Conservation (phyloP, 306 rosid genomes). For the Gastrolobium villosum region DNA sequence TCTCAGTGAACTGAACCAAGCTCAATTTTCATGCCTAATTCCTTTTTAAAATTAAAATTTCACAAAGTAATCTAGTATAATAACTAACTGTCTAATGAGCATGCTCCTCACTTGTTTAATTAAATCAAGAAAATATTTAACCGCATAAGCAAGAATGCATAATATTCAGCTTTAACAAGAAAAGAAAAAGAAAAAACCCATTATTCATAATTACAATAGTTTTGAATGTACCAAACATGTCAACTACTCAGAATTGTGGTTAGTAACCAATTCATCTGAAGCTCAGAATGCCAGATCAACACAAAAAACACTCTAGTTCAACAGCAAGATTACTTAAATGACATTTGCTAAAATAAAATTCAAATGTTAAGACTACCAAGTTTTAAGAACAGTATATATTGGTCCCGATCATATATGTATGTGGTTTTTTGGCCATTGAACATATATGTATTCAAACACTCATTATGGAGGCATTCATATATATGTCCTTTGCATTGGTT, state of each 20-base stretch:
- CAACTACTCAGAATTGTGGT: neutral
- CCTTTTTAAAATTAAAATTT: too few species aligned
- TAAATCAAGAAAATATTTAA: too few species aligned
- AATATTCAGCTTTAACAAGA: too few species aligned
- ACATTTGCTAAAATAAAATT: constrained; percentile 3
- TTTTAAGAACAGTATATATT: neutral
- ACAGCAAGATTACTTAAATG: constrained; percentile 14
- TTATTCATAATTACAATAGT: neutral
- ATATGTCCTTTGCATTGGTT: neutral
- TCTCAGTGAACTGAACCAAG: neutral
- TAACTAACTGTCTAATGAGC: too few species aligned
- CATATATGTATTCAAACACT: constrained; percentile 2
- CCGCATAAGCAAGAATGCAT: too few species aligned
- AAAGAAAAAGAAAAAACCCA: too few species aligned
- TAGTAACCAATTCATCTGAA: constrained; percentile 20
- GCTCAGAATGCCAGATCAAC: constrained; percentile 31
- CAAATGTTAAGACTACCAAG: neutral
- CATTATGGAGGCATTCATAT: neutral
- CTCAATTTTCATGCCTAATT: neutral
- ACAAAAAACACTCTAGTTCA: neutral
- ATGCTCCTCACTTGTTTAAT: too few species aligned
- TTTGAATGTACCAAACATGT: constrained; percentile 1
- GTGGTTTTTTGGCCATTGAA: neutral
- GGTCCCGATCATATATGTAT: neutral
- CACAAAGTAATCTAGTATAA: too few species aligned